Conservation (phyloP, 768 basidiomycete species). For the Cyathus striatus region DNA sequence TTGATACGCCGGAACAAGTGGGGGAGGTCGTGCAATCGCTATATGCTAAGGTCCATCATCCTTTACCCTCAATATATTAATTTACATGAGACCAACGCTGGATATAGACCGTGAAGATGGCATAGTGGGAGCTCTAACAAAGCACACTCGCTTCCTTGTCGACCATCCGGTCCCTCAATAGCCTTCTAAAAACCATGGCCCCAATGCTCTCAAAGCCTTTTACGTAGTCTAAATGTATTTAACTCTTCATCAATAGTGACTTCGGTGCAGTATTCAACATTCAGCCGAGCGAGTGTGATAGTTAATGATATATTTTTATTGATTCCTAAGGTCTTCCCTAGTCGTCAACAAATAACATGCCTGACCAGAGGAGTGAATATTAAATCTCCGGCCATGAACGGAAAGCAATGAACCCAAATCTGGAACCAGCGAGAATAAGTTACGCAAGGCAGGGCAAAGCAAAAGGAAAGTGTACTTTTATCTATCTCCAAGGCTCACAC, state of each 20-base stretch:
- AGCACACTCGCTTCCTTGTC: too few species aligned
- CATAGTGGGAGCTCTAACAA: too few species aligned
- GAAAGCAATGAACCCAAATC: neutral
- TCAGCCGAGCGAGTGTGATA: too few species aligned
- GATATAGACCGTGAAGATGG: neutral
- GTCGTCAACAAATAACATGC: neutral
- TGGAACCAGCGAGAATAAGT: neutral
- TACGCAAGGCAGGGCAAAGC: neutral
- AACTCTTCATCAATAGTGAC: too few species aligned
- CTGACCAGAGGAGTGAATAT: neutral
- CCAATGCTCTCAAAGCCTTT: too few species aligned
- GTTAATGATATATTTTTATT: too few species aligned
- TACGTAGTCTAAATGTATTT: too few species aligned
- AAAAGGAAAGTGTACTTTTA: neutral
- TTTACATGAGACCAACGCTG: constrained; percentile 27
- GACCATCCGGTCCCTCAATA: too few species aligned
- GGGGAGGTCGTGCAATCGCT: constrained; percentile 89
- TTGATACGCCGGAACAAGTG: constrained; percentile 86
- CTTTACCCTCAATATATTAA: neutral
- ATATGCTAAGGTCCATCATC: constrained; percentile 74
- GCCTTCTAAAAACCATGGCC: too few species aligned
- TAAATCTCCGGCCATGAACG: neutral
- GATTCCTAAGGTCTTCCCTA: too few species aligned
- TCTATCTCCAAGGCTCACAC: neutral
- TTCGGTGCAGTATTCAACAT: too few species aligned